Evolutionary conservation across 1,284 basidiomycete species (phyloP).

Genomic region (Pterulicium gracile): DNA sequence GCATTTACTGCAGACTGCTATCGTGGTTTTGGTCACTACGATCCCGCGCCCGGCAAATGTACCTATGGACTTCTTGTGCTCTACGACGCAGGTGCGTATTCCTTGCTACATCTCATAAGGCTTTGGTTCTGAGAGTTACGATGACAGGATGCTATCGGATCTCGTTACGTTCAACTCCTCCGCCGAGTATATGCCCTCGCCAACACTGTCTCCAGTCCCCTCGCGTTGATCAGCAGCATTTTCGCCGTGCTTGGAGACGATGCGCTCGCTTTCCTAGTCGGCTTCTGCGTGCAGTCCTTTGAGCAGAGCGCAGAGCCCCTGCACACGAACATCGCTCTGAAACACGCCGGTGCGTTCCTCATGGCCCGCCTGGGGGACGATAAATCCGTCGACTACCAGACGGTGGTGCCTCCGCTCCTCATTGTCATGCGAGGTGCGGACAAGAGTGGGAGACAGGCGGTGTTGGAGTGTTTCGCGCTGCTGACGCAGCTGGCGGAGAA

Average conservation of each 20-base stretch:
- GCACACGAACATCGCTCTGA: slow-evolving; percentile 34
- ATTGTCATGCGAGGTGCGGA: slow-evolving; percentile 50
- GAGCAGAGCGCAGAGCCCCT: slow-evolving; percentile 15
- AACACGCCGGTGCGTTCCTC: slow-evolving; percentile 67
- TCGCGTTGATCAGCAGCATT: slow-evolving; percentile 51
- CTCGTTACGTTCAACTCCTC: slow-evolving; percentile 43
- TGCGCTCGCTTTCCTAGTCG: slow-evolving; percentile 72
- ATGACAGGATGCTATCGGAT: slow-evolving; percentile 17
- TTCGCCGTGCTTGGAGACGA: slow-evolving; percentile 65
- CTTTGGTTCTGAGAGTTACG: slow-evolving; percentile 11
- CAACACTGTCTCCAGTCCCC: slow-evolving; percentile 35
- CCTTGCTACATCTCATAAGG: slow-evolving; percentile 7
- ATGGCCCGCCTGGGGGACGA: slow-evolving; percentile 49
- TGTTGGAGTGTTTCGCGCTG: slow-evolving; percentile 51
- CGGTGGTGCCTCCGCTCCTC: slow-evolving; percentile 70
- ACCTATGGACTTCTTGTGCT: slow-evolving; percentile 37
- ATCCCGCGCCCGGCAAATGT: slow-evolving; percentile 34
- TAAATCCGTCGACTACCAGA: slow-evolving; percentile 76
- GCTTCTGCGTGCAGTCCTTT: slow-evolving; percentile 41
- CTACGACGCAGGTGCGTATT: slow-evolving; percentile 17
- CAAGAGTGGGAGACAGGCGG: slow-evolving; percentile 48
- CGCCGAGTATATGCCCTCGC: slow-evolving; percentile 54
- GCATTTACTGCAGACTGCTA: slow-evolving; percentile 42
- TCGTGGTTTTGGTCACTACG: slow-evolving; percentile 36
- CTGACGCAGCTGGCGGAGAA: slow-evolving; percentile 30